Evolutionary conservation across 345 rosid species (phyloP), one percentile per base, ranked within the genome.

Genomic region (Mallotus nudiflorus): DNA sequence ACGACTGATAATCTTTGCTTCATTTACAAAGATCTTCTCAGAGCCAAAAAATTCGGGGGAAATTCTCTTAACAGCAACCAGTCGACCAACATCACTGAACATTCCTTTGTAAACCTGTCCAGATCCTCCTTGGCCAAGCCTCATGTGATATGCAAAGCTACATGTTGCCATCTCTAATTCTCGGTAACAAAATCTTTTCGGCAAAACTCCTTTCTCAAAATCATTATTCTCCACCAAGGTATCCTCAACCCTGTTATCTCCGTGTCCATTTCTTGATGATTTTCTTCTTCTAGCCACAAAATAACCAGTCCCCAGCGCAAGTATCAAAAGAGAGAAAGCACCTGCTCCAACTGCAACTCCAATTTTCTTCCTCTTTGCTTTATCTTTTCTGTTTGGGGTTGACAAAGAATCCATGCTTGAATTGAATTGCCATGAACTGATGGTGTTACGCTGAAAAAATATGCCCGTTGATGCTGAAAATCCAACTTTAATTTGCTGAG

Each of bases 61-160:
- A 20, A 87, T 76, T 64, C 74, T 79, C 72, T 85, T 87, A n/a
- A 87, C 88, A 0, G 91, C 91, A n/a, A 83, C 75, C 35, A 60
- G 0, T 31, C 69, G 65, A 35, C 53, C 62, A 62, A 66, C 2
- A 24, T 44, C 51, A 42, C 13, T 5, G 67, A 79, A 9, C 68
- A 56, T 10, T 65, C 75, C 57, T 67, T 18, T 53, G 40, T 54
- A 67, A 40, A 67, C 71, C 72, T 61, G 70, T 76, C 85, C 61
- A 69, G 49, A 62, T 61, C 76, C 60, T 73, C 77, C 66, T 31
- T 5, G 9, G 44, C 73, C 73, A 4, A 69, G 56, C 29, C 19
- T 69, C 66, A 39, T 45, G 9, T 59, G 19, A 45, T 69, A 56
- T 3, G 73, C 62, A 54, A 69, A 69, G n/a, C 14, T 49, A 10